phyloP scores from a whole-genome alignment of 2,329 filamentous ascomycete species.

The Xylariaceae sp. region DNA sequence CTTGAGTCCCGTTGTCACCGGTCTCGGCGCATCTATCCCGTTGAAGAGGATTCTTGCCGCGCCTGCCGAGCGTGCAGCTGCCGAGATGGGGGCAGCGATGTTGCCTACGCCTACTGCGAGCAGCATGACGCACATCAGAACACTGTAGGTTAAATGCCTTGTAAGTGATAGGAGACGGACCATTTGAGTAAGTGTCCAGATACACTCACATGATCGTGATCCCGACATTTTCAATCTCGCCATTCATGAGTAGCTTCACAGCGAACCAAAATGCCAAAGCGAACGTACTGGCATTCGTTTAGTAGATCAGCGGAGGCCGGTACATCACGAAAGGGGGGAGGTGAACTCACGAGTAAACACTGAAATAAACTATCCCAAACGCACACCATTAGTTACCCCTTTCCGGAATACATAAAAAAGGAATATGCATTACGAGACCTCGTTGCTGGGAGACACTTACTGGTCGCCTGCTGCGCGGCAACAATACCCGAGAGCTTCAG shows the following conservation, averaged over 20 bases:
- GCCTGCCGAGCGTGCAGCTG: slow-evolving; percentile 49
- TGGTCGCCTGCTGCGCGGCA: slow-evolving; percentile 27
- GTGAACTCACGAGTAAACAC: slow-evolving; percentile 25
- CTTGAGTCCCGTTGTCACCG: slow-evolving; percentile 36
- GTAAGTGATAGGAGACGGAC: too few relatives aligned
- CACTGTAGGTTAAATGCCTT: too few relatives aligned
- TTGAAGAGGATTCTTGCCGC: slow-evolving; percentile 53
- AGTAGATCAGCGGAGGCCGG: too few relatives aligned
- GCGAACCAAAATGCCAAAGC: slow-evolving; percentile 30
- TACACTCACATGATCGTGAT: slow-evolving; percentile 45
- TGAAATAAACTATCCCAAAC: slow-evolving; percentile 26
- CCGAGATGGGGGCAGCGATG: slow-evolving; percentile 53
- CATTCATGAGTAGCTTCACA: slow-evolving; percentile 22
- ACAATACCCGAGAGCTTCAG: slow-evolving; percentile 25
- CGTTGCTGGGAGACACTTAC: slow-evolving; percentile 23
- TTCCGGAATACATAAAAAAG: neutral
- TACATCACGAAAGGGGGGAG: too few relatives aligned
- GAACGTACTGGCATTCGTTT: slow-evolving; percentile 23
- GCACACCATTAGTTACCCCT: slow-evolving; percentile 12
- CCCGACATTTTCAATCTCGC: slow-evolving; percentile 41
- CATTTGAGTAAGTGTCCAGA: slow-evolving; percentile 5
- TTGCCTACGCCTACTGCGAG: slow-evolving; percentile 50
- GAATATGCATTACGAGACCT: too few relatives aligned
- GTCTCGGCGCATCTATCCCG: slow-evolving; percentile 45
- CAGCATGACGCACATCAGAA: slow-evolving; percentile 55